Evolutionary conservation across 148 eudicot species (phyloP), one percentile per base, ranked within the genome.

Genomic region (Amaranthus cruentus): DNA sequence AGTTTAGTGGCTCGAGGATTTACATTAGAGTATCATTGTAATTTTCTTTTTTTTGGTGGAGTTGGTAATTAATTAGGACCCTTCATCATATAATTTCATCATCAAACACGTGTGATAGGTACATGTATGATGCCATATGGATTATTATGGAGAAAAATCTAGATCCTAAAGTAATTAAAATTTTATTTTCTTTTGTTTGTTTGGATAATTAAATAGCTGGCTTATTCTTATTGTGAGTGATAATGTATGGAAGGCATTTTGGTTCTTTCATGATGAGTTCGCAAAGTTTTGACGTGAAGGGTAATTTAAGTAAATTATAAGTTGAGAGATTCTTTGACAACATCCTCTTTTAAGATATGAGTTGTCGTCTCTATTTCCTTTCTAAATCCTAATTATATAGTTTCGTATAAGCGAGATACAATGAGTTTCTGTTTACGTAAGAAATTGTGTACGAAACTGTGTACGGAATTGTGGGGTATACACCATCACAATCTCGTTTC

Each of bases 91-190:
- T 61, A 67, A 14, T 0, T 76, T 68, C 77, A 79, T 74, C 82
- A 79, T 79, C 81, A 74, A 73, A 79, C 81, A 74, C 81, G 78
- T 79, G 81, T 79, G 81, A 62, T 79, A 70, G 75, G 55, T 69
- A 56, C 63, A 62, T 61, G 28, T 52, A 73, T 77, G 72, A 72
- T 77, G 70, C 63, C 28, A 70, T 62, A 70, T 63, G 38, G 38
- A 28, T 28, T 28, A 28, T 28, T 28, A 28, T 28, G 38, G 38
- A 28, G 38, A 28, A 28, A 28, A 28, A 28, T 49, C 42, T 46
- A 8, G 47, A 51, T 52, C 44, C 7, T 43, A 51, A 7, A 8
- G 11, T 63, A 11, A 5, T 55, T 58, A 62, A 67, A 68, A 4
- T 59, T 59, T 49, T 4, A 47, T 55, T 18, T 28, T 43, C 4